Conservation (phyloP, 345 rosid genomes). For the Heritiera littoralis region DNA sequence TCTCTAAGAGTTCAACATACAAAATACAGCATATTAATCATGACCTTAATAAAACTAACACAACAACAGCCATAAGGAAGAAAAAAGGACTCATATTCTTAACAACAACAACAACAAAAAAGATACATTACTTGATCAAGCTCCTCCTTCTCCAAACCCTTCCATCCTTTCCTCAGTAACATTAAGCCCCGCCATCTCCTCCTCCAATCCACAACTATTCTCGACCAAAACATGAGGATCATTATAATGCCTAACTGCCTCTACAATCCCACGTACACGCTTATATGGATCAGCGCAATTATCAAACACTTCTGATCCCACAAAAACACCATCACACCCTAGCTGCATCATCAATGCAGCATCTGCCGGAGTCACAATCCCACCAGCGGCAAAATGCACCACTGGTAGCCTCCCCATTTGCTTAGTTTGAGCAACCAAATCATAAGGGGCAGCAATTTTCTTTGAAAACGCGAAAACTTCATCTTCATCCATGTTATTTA, state of each 20-base stretch:
- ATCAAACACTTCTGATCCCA: conserved; percentile 48
- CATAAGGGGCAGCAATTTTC: conserved; percentile 57
- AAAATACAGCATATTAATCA: background rate
- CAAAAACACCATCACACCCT: conserved; percentile 65
- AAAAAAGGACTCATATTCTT: background rate
- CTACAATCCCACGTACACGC: conserved; percentile 51
- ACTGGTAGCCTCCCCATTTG: conserved; percentile 67
- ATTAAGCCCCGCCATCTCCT: conserved; percentile 36
- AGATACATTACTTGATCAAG: conserved; percentile 27
- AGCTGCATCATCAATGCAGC: conserved; percentile 74
- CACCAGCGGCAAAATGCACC: conserved; percentile 61
- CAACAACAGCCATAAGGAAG: background rate
- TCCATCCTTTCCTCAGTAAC: conserved; percentile 47
- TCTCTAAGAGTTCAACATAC: background rate
- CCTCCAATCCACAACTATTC: conserved; percentile 46
- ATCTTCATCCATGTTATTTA: conserved; percentile 55
- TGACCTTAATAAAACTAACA: background rate
- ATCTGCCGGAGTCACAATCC: conserved; percentile 60
- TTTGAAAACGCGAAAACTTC: conserved; percentile 56
- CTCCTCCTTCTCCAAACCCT: conserved; percentile 26
- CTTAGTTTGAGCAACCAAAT: conserved; percentile 63
- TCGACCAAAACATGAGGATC: conserved; percentile 61
- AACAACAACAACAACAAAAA: background rate
- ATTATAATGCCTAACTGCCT: conserved; percentile 61
- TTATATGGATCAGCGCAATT: conserved; percentile 47